These are phyloP conservation scores for Chaetomium fimeti DNA, from an alignment of 495 filamentous ascomycete species.

Conservation along the genomic window DNA sequence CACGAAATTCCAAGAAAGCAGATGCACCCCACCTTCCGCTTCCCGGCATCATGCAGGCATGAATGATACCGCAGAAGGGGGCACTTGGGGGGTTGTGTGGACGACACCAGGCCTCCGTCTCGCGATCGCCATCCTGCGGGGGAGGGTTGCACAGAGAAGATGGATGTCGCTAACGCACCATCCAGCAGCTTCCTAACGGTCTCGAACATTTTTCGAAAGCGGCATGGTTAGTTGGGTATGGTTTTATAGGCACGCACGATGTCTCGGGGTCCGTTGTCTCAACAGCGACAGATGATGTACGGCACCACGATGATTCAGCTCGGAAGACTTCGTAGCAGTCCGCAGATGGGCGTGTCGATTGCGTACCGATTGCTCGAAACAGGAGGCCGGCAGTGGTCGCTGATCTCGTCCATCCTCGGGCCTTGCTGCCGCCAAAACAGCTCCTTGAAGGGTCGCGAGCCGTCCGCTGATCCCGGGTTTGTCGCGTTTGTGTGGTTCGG, in stretches of 20 bases:
- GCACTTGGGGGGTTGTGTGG: no score
- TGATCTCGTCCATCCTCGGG: slow-evolving; percentile 3
- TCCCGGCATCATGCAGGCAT: slow-evolving; percentile 6
- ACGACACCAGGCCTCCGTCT: not conserved
- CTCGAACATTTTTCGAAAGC: not conserved
- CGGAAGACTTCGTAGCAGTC: not conserved
- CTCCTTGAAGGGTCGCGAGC: not conserved
- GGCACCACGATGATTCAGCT: not conserved
- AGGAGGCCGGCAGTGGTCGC: not conserved
- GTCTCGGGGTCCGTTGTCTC: not conserved
- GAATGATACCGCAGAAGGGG: not conserved
- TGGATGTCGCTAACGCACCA: not conserved
- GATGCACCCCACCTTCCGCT: not conserved
- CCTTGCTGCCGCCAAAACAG: not conserved
- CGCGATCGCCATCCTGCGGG: not conserved
- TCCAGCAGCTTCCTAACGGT: no score
- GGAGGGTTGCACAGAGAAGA: not conserved
- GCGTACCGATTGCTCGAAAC: no score
- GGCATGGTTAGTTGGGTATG: not conserved
- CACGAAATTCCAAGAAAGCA: slow-evolving; percentile 3
- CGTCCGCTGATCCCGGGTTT: not conserved
- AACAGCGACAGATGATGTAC: not conserved
- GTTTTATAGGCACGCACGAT: no score
- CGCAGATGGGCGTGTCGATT: not conserved
- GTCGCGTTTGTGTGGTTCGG: not conserved